Conservation (phyloP, 495 filamentous ascomycete species). For the Aspergillus cavernicola region DNA sequence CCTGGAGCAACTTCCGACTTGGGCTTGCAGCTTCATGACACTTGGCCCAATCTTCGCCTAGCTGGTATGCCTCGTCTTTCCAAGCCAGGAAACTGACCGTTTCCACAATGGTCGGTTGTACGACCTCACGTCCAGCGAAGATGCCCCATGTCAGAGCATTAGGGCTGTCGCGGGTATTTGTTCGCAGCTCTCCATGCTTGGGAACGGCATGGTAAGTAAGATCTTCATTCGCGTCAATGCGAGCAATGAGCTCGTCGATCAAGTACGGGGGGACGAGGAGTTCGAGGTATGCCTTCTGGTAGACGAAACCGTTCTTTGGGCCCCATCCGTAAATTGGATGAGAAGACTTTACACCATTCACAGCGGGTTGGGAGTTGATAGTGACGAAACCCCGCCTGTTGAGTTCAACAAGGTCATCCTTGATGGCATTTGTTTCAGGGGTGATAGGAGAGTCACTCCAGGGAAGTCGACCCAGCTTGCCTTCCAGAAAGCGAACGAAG, state of each 20-base stretch:
- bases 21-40: slow-evolving; percentile 76
- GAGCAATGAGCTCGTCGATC: slow-evolving; percentile 71
- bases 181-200: slow-evolving; percentile 71
- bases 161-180: slow-evolving; percentile 79
- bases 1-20: slow-evolving; percentile 77
- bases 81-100: slow-evolving; percentile 96
- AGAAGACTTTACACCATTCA: slow-evolving; percentile 86
- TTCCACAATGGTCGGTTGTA: slow-evolving; percentile 99
- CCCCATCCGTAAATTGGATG: slow-evolving; percentile 92
- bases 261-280: slow-evolving; percentile 77
- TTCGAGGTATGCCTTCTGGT: slow-evolving; percentile 97
- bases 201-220: slow-evolving; percentile 92
- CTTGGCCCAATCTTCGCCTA: slow-evolving; percentile 91
- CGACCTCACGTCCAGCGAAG: slow-evolving; percentile 97
- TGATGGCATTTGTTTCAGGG: slow-evolving; percentile 73
- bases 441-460: slow-evolving; percentile 93
- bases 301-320: slow-evolving; percentile 91
- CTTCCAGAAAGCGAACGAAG: slow-evolving; percentile 78
- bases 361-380: slow-evolving; percentile 96
- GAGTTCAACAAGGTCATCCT: slow-evolving; percentile 68
- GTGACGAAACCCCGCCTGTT: slow-evolving; percentile 87
- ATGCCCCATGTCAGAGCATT: slow-evolving; percentile 99
- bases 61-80: slow-evolving; percentile 95
- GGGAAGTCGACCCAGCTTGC: slow-evolving; percentile 76
- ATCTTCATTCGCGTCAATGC: slow-evolving; percentile 73